Percentiles rank a stretch among this genome's conserved stretches.
Conservation (phyloP, 1,284 basidiomycete genomes). For the Spongiforma sp. region DNA sequence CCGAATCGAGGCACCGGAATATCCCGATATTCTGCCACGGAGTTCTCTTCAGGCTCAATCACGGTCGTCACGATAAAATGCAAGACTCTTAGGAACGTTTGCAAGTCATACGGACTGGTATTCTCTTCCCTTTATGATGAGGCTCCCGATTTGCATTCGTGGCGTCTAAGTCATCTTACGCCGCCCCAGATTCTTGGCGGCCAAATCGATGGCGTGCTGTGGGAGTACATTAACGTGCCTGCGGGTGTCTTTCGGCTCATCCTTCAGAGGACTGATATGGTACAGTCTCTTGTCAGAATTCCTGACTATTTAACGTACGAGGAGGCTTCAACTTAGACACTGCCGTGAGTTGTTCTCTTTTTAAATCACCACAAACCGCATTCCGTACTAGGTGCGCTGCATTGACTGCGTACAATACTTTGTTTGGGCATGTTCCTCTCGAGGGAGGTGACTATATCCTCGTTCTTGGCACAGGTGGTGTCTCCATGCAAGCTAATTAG, state of each 20-base stretch:
- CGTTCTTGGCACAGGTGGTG: constrained; percentile 62
- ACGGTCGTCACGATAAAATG: no score
- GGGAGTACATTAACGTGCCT: constrained; percentile 55
- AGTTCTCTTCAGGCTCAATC: no score
- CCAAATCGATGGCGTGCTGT: constrained; percentile 56
- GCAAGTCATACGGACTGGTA: no score
- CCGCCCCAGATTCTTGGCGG: no score
- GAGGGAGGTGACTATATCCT: constrained; percentile 55
- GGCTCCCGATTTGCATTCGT: no score
- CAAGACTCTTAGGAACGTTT: no score
- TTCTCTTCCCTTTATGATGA: no score
- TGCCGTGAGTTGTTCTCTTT: constrained; percentile 41
- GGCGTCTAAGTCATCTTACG: no score
- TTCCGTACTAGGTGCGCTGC: constrained; percentile 45
- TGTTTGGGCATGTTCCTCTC: constrained; percentile 47
- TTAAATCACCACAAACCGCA: constrained; percentile 1
- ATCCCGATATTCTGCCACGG: no score
- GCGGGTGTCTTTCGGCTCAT: constrained; percentile 41
- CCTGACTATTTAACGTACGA: constrained; percentile 55
- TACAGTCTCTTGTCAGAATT: constrained; percentile 47
- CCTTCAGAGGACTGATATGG: not conserved
- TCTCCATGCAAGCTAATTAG: constrained; percentile 49
- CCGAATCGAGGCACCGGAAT: no score
- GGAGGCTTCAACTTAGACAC: constrained; percentile 55
- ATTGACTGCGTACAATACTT: constrained; percentile 55